A percentile compares a stretch with the other conserved stretches of the same genome.
These are phyloP conservation scores for Tulasnella sp. DNA, from an alignment of 768 basidiomycete genomes.

Conservation along the genomic window DNA sequence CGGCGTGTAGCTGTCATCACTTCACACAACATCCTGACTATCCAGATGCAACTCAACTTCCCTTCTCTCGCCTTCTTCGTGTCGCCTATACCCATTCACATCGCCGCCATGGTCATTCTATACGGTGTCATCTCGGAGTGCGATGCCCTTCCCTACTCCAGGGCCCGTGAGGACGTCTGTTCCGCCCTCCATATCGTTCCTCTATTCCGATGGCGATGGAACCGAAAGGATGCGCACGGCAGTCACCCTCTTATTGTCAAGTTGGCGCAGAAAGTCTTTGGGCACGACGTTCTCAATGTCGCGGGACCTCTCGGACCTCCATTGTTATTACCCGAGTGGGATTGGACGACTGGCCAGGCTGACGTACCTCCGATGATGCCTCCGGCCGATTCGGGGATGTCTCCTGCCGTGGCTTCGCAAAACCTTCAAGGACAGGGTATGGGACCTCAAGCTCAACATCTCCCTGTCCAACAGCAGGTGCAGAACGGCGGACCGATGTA, in stretches of 20 bases:
- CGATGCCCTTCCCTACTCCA: constrained; percentile 47
- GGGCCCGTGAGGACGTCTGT: constrained; percentile 72
- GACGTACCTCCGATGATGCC: not conserved
- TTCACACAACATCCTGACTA: constrained; percentile 74
- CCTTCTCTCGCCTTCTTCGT: constrained; percentile 82
- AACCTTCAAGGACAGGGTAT: not conserved
- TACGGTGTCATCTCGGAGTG: constrained; percentile 77
- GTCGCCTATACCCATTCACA: constrained; percentile 78
- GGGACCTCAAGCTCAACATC: not conserved
- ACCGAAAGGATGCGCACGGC: constrained; percentile 66
- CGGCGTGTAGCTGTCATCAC: constrained; percentile 59
- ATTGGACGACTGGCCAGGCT: constrained; percentile 29
- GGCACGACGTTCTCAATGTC: constrained; percentile 53
- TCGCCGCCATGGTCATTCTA: constrained; percentile 82
- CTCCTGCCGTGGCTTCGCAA: not conserved
- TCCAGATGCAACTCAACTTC: constrained; percentile 76
- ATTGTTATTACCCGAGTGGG: constrained; percentile 36
- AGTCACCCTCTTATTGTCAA: constrained; percentile 75
- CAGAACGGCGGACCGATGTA: not conserved
- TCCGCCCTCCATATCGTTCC: constrained; percentile 81
- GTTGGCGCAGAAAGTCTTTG: constrained; percentile 70
- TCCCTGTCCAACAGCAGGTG: not conserved
- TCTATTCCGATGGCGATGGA: constrained; percentile 85
- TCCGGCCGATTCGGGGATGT: not conserved
- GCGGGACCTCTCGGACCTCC: constrained; percentile 17